A percentile compares a stretch with the other conserved stretches of the same genome.
These are phyloP conservation scores for Lyophyllum semitale DNA, from an alignment of 768 basidiomycete genomes.

Conservation along the genomic window DNA sequence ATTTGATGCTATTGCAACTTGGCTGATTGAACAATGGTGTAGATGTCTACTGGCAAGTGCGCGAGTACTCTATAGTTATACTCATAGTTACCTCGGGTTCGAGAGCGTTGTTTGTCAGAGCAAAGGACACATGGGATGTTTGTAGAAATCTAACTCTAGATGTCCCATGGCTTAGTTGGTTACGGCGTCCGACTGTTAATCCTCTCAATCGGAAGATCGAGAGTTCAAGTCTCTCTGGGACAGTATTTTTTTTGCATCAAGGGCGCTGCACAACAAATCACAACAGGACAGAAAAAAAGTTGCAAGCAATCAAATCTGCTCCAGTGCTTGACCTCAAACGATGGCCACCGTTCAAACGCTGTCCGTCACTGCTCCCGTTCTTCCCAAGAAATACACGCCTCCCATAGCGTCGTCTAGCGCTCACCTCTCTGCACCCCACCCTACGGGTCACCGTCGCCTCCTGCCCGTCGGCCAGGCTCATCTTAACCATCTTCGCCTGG, in stretches of 20 bases:
- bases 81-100: too few species aligned
- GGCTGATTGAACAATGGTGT: too few species aligned
- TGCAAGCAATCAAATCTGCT: neutral
- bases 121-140: too few species aligned
- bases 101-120: too few species aligned
- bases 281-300: neutral
- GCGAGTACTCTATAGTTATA: too few species aligned
- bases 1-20: too few species aligned
- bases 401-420: slow-evolving; percentile 33
- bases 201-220: neutral
- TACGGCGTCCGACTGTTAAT: too few species aligned
- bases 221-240: slow-evolving; percentile 6
- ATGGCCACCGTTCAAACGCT: slow-evolving; percentile 30
- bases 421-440: slow-evolving; percentile 35
- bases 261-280: neutral
- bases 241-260: neutral
- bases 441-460: slow-evolving; percentile 47
- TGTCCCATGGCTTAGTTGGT: slow-evolving; percentile 2
- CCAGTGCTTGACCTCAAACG: neutral
- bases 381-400: slow-evolving; percentile 47
- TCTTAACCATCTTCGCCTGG: slow-evolving; percentile 77
- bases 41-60: too few species aligned
- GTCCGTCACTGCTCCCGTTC: slow-evolving; percentile 29
- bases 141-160: too few species aligned
- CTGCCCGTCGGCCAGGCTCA: slow-evolving; percentile 90